These are phyloP conservation scores for Closterium sp. DNA, from an alignment of 139 green algal genomes.

Conservation along the genomic window DNA sequence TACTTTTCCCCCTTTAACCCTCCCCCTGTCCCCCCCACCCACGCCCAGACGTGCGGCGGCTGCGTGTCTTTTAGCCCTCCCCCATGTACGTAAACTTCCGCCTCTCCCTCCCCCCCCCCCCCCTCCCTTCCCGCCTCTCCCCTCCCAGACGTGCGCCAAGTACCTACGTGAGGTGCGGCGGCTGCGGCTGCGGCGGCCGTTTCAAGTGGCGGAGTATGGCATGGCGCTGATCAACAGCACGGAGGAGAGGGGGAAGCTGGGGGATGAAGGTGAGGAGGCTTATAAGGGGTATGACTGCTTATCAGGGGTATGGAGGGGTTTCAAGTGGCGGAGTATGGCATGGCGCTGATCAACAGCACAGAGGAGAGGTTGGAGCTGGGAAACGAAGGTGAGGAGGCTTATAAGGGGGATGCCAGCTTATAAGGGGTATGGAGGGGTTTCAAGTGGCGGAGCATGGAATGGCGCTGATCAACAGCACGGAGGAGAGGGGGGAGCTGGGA, in stretches of 20 bases:
- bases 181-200: slow-evolving; percentile 1
- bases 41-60: neutral
- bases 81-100: too few species aligned
- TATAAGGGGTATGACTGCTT: neutral
- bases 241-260: neutral
- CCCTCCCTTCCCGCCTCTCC: neutral
- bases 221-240: neutral
- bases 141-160: neutral
- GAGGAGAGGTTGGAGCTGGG: neutral
- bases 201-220: neutral
- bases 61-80: neutral
- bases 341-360: neutral
- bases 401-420: too few species aligned
- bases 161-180: neutral
- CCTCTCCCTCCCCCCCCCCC: too few species aligned
- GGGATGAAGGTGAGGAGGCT: slow-evolving; percentile 1
- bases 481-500: neutral
- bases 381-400: neutral
- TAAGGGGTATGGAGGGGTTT: neutral
- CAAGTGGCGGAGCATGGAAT: neutral
- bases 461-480: neutral
- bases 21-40: too few species aligned
- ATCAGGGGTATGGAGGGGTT: neutral
- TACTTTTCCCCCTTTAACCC: too few species aligned
- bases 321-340: neutral